These are phyloP conservation scores for Cryptosporidium sp. DNA, from an alignment of 169 alveolate genomes.

Conservation along the genomic window DNA sequence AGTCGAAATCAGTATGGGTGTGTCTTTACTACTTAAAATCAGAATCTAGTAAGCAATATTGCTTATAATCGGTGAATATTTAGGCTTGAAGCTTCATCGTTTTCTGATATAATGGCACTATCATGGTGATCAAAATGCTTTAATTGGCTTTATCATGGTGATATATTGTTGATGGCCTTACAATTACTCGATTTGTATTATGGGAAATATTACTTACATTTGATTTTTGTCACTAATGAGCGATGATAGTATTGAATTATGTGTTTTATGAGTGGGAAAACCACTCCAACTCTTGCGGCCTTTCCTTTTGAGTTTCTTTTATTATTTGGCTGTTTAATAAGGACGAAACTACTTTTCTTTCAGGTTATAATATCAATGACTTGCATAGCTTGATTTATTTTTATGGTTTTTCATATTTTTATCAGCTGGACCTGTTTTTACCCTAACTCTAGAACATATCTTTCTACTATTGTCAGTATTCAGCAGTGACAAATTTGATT, in stretches of 20 bases:
- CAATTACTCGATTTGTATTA: neutral
- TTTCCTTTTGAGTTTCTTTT: neutral
- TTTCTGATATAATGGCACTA: neutral
- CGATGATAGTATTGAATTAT: constrained; percentile 23
- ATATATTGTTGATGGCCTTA: neutral
- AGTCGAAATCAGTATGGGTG: neutral
- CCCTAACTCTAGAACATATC: constrained; percentile 17
- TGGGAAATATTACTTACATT: neutral
- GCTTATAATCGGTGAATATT: neutral
- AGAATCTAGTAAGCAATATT: neutral
- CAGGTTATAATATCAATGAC: neutral
- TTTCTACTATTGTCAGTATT: constrained; percentile 19
- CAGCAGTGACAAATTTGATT: constrained; percentile 15
- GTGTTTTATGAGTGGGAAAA: constrained; percentile 15
- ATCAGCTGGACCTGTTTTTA: constrained; percentile 5
- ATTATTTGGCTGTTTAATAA: neutral
- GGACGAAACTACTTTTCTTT: neutral
- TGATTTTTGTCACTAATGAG: constrained; percentile 23
- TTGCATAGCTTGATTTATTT: constrained; percentile 8
- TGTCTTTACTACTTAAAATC: constrained; percentile 1
- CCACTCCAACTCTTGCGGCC: constrained; percentile 9
- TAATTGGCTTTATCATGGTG: constrained; percentile 20
- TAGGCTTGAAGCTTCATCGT: neutral
- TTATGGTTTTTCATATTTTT: neutral
- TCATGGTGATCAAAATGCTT: constrained; percentile 4